A percentile compares a stretch with the other conserved stretches of the same genome.
phyloP scores from a whole-genome alignment of 2,329 filamentous ascomycete genomes.

The Tolypocladium album region DNA sequence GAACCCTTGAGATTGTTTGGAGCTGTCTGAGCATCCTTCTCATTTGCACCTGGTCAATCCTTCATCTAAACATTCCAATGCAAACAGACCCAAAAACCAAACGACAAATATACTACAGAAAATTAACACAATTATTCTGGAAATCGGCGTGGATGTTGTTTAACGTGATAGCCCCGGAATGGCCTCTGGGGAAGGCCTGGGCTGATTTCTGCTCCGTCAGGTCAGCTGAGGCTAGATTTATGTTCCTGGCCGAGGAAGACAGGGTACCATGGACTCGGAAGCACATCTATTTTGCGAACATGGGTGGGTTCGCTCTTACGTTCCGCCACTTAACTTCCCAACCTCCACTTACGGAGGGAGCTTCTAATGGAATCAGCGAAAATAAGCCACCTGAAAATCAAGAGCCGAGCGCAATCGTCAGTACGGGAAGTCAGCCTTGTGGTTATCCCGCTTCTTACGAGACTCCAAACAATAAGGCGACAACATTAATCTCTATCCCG shows the following conservation, averaged over 20 bases:
- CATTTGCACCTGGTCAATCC: not conserved
- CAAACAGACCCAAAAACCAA: not conserved
- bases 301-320: not conserved
- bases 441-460: not conserved
- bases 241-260: not conserved
- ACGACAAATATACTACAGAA: not conserved
- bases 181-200: not conserved
- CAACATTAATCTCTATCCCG: not conserved
- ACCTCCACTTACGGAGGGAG: not conserved
- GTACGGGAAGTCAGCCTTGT: not conserved
- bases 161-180: not conserved
- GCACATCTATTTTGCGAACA: not conserved
- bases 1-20: not conserved
- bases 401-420: not conserved
- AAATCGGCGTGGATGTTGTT: not conserved
- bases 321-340: not conserved
- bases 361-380: not conserved
- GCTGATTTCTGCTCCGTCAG: not conserved
- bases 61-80: not conserved
- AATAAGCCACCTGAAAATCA: not conserved
- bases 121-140: not conserved
- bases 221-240: not conserved
- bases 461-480: not conserved
- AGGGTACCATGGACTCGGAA: not conserved
- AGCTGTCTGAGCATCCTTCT: not conserved